Evolutionary conservation across 768 basidiomycete species (phyloP).

Genomic region (Termitomyces sp.): DNA sequence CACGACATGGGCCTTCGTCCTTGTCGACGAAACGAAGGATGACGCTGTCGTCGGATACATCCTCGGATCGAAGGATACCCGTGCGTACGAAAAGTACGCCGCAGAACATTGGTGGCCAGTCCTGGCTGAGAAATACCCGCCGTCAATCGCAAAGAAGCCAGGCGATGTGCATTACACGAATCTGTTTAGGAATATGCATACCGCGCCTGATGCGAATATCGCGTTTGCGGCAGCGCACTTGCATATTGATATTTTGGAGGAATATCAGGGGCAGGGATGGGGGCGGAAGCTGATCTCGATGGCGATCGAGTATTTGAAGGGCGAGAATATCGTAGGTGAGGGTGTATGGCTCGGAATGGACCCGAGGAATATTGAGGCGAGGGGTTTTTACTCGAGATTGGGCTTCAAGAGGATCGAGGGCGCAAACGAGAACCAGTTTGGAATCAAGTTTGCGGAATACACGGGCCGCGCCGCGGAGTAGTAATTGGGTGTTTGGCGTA

Average conservation of each 20-base stretch:
- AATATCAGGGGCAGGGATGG: constrained; percentile 68
- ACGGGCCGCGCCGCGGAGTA: constrained; percentile 8
- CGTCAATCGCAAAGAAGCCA: constrained; percentile 31
- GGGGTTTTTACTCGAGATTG: constrained; percentile 58
- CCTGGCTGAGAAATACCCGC: constrained; percentile 55
- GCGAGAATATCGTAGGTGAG: constrained; percentile 36
- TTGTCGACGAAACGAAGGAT: constrained; percentile 49
- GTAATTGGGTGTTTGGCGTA: constrained; percentile 9
- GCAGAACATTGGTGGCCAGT: constrained; percentile 65
- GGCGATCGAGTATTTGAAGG: constrained; percentile 54
- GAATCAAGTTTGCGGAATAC: constrained; percentile 49
- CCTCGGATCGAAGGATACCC: constrained; percentile 66
- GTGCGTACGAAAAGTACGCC: constrained; percentile 56
- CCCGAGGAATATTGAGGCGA: constrained; percentile 58
- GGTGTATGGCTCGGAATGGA: constrained; percentile 72
- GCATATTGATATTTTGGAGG: constrained; percentile 70
- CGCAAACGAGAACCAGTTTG: constrained; percentile 48
- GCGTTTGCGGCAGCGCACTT: constrained; percentile 71
- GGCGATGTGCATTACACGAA: constrained; percentile 45
- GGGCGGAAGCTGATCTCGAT: constrained; percentile 60
- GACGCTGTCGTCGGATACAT: constrained; percentile 68
- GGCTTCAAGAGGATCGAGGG: constrained; percentile 62
- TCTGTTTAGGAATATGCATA: constrained; percentile 40
- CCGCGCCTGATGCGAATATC: constrained; percentile 52
- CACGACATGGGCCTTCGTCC: constrained; percentile 72